Evolutionary conservation across 202 grass and related monocot species (phyloP), one percentile per base, ranked within the genome.

Genomic region (Digitaria exilis): DNA sequence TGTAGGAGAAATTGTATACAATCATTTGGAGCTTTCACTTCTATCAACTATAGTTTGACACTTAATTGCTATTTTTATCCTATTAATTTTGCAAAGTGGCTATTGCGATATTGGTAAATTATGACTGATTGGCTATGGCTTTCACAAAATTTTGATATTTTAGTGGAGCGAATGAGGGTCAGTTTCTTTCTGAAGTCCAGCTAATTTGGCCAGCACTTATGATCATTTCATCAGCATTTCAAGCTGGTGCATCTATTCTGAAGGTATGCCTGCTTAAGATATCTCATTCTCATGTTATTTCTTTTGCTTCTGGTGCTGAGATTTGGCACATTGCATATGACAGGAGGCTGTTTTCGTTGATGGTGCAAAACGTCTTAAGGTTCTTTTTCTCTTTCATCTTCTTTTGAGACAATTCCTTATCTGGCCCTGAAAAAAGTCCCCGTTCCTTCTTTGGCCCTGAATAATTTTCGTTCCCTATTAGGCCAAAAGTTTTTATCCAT

Each of bases 341-440:
- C 83, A 98, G 95, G 95, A 98, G 78, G 89, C 80, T 85, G 88
- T 95, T 90, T 98, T 95, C 22, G 87, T 95, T 52, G 87, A 98
- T 91, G 92, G 92, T 24, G 95, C 89, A 75, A 91, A 87, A 69
- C 85, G 65, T 79, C 92, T 95, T 58, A 61, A 95, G 90, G 95
- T 98, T 71, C 78, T 56, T 37, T 70, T 6, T 51, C 30, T 4
- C 49, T n/a, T 52, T 21, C n/a, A n/a, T n/a, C n/a, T n/a, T n/a
- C n/a, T n/a, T n/a, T n/a, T n/a, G n/a, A n/a, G n/a, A n/a, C n/a
- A n/a, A n/a, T n/a, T n/a, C n/a, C n/a, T n/a, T n/a, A n/a, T n/a
- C n/a, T n/a, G n/a, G n/a, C n/a, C n/a, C n/a, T n/a, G n/a, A n/a
- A n/a, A n/a, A n/a, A n/a, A n/a, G n/a, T n/a, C n/a, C n/a, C n/a